Evolutionary conservation across 352 stramenopile genomes (phyloP), one percentile per base, ranked within the genome.

Genomic region (Pythium aquatile): DNA sequence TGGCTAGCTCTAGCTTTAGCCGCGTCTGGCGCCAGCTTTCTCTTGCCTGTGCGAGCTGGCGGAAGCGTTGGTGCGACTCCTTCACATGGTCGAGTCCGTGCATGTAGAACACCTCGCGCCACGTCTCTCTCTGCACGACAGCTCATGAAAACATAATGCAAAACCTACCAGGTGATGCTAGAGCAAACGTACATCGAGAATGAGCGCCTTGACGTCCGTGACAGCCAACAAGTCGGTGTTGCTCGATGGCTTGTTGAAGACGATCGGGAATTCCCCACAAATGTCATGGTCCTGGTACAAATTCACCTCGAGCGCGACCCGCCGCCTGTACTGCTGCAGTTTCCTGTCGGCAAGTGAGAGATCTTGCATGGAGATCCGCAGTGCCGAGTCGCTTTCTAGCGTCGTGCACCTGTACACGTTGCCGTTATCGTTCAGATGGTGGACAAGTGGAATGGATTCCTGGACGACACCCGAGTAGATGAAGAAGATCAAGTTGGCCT

Each of bases 231-330:
- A 54, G 44, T 94, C 83, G 0, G 82, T 90, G 37, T 76, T 87
- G 63, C 73, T 87, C 10, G 78, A 60, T 2, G 69, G 56, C 56
- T 75, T 82, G 57, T 89, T 88, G 67, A 85, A 90, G 0, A 93
- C 58, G 5, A 91, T 72, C 1, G 83, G 77, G 39, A 79, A 88
- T 35, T 89, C 82, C 13, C 80, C 83, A 37, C 85, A 94, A 42
- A 94, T 77, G 57, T 94, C 85, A 58, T 91, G 85, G 47, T 91
- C 83, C 51, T 91, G 81, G 58, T 90, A 94, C 62, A 94, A 49
- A 53, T 79, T 91, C 16, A 91, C 73, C 61, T 94, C 85, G 8
- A 94, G 65, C 29, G 81, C 79, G 24, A 84, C 76, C 30, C 81
- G 79, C 14, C 75, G 79, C 16, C 56, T 66, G 48, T 78, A 70